Conservation (phyloP, 2,329 filamentous ascomycete genomes). For the Raffaelea deltoideospora region DNA sequence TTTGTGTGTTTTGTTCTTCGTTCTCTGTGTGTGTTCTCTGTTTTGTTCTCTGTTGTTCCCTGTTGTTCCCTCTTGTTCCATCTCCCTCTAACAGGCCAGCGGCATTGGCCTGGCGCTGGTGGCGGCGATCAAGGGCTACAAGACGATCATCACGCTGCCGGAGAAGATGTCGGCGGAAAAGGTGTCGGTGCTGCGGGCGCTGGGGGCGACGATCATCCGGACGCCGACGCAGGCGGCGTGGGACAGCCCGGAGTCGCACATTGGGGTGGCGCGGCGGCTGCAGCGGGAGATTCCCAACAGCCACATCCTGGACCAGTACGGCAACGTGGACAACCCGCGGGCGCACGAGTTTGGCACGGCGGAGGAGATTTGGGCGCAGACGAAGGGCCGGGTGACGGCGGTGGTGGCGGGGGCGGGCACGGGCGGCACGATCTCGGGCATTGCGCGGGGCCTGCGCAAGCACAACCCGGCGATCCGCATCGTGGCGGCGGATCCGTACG, state of each 20-base stretch:
- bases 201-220: slow-evolving; percentile 93
- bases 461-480: slow-evolving; percentile 77
- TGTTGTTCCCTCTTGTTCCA: no score
- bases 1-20: slow-evolving; percentile 13
- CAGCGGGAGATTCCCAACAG: slow-evolving; percentile 95
- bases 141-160: slow-evolving; percentile 94
- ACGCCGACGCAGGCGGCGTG: slow-evolving; percentile 92
- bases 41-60: slow-evolving; percentile 11
- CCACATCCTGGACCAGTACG: slow-evolving; percentile 94
- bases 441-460: slow-evolving; percentile 73
- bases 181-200: slow-evolving; percentile 81
- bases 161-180: slow-evolving; percentile 99
- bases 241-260: slow-evolving; percentile 91
- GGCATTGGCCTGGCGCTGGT: slow-evolving; percentile 92
- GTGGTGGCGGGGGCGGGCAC: slow-evolving; percentile 88
- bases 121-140: slow-evolving; percentile 91
- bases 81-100: slow-evolving; percentile 16
- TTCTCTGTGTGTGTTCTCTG: slow-evolving; percentile 11
- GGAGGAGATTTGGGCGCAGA: slow-evolving; percentile 92
- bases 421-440: slow-evolving; percentile 84
- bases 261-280: slow-evolving; percentile 78
- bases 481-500: slow-evolving; percentile 81
- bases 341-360: slow-evolving; percentile 92
- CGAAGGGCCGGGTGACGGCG: slow-evolving; percentile 63
- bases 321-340: slow-evolving; percentile 77